Evolutionary conservation across 2,329 filamentous ascomycete species (phyloP).

Genomic region (Penicillium sp.): DNA sequence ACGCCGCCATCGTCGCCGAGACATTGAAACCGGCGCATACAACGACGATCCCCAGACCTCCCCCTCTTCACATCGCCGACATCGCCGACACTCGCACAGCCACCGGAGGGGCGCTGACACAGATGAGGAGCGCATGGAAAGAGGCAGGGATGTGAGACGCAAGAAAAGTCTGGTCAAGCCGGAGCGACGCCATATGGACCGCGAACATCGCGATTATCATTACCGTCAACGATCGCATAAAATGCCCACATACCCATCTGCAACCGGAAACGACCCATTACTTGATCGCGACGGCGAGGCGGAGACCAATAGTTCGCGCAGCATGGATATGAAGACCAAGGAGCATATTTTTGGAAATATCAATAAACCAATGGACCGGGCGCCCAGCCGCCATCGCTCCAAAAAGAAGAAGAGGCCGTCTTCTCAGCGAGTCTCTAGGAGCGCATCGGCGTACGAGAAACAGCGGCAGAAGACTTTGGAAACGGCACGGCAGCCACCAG

Average conservation of each 20-base stretch:
- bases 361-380: conserved; percentile 42
- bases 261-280: conserved; percentile 86
- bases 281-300: conserved; percentile 60
- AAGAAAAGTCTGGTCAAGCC: conserved; percentile 88
- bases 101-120: conserved; percentile 43
- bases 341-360: conserved; percentile 35
- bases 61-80: conserved; percentile 34
- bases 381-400: conserved; percentile 37
- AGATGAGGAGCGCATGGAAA: conserved; percentile 54
- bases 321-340: conserved; percentile 51
- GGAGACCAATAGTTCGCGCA: conserved; percentile 60
- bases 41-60: conserved; percentile 34
- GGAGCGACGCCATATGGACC: conserved; percentile 78
- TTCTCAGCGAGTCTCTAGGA: conserved; percentile 56
- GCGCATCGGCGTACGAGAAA: conserved; percentile 57
- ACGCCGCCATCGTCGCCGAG: conserved; percentile 57
- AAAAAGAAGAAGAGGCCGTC: conserved; percentile 56
- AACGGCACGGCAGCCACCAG: conserved; percentile 68
- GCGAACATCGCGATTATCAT: conserved; percentile 88
- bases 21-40: conserved; percentile 62
- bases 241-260: conserved; percentile 84
- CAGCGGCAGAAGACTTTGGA: conserved; percentile 57
- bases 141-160: conserved; percentile 52
- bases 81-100: conserved; percentile 41
- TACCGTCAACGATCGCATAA: conserved; percentile 92